These are phyloP conservation scores for Pythium coloratum DNA, from an alignment of 352 stramenopile genomes.

Conservation along the genomic window DNA sequence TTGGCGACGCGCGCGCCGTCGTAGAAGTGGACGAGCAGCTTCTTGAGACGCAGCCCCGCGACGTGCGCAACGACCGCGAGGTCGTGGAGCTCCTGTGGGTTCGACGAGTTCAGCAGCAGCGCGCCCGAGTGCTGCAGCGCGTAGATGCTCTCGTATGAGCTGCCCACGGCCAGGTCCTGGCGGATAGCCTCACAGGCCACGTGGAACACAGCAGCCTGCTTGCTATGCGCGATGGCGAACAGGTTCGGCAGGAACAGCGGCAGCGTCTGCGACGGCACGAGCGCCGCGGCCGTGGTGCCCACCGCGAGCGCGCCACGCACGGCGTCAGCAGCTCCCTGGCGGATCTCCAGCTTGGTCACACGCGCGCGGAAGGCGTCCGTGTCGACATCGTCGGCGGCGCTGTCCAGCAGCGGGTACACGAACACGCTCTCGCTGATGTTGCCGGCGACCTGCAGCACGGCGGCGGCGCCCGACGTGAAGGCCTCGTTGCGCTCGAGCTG, in stretches of 20 bases:
- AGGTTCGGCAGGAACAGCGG: slow-evolving; percentile 74
- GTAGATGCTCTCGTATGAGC: slow-evolving; percentile 67
- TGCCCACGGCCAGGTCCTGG: slow-evolving; percentile 52
- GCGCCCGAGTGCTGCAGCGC: slow-evolving; percentile 70
- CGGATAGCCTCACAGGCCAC: slow-evolving; percentile 58
- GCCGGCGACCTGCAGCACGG: slow-evolving; percentile 56
- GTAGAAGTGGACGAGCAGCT: slow-evolving; percentile 82
- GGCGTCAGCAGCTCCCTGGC: slow-evolving; percentile 48
- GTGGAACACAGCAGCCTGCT: slow-evolving; percentile 53
- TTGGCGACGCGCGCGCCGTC: slow-evolving; percentile 65
- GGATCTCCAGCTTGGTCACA: slow-evolving; percentile 64
- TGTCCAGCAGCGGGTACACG: slow-evolving; percentile 51
- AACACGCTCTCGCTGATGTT: slow-evolving; percentile 68
- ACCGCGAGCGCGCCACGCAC: slow-evolving; percentile 62
- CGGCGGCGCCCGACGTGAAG: slow-evolving; percentile 58
- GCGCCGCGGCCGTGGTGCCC: slow-evolving; percentile 43
- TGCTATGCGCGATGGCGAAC: slow-evolving; percentile 53
- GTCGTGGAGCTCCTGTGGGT: slow-evolving; percentile 76
- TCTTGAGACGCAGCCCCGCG: slow-evolving; percentile 52
- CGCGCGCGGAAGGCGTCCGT: slow-evolving; percentile 41
- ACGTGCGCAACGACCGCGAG: slow-evolving; percentile 76
- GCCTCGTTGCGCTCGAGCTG: slow-evolving; percentile 40
- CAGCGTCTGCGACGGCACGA: slow-evolving; percentile 74
- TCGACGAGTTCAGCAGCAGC: slow-evolving; percentile 69
- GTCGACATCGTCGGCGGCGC: slow-evolving; percentile 16